Conservation (phyloP, 1,139 yeast genomes). For the Ashbya aceris region DNA sequence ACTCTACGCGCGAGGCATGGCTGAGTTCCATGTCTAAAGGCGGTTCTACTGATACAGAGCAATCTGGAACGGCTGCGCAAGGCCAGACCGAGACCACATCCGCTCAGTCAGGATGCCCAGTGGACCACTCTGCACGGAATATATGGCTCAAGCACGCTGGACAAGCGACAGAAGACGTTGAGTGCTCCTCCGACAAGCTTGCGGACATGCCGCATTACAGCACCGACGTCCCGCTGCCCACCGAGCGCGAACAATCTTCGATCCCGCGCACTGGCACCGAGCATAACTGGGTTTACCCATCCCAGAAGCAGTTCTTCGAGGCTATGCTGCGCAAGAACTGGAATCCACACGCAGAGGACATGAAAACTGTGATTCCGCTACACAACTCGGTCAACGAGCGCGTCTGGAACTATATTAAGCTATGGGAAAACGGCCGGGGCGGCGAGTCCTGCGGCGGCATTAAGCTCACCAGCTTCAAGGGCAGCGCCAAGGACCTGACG, state of each 20-base stretch:
- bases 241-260: slow-evolving; percentile 67
- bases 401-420: slow-evolving; percentile 77
- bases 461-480: slow-evolving; percentile 75
- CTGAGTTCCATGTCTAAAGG: slow-evolving; percentile 47
- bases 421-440: slow-evolving; percentile 68
- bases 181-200: slow-evolving; percentile 40
- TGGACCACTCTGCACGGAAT: slow-evolving; percentile 41
- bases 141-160: slow-evolving; percentile 37
- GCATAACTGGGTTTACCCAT: slow-evolving; percentile 86
- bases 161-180: slow-evolving; percentile 30
- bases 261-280: slow-evolving; percentile 68
- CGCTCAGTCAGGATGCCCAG: slow-evolving; percentile 32
- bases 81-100: slow-evolving; percentile 1
- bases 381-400: slow-evolving; percentile 91
- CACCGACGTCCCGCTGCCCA: slow-evolving; percentile 39
- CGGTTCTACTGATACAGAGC: slow-evolving; percentile 17
- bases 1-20: slow-evolving; percentile 51
- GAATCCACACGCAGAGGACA: slow-evolving; percentile 73
- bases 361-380: slow-evolving; percentile 86
- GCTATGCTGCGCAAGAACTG: slow-evolving; percentile 90
- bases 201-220: slow-evolving; percentile 27
- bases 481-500: slow-evolving; percentile 74
- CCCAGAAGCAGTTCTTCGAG: slow-evolving; percentile 87
- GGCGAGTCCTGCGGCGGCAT: slow-evolving; percentile 77
- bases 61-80: slow-evolving; percentile 1